Conservation (phyloP, 768 basidiomycete species). For the Collybiopsis luxurians region DNA sequence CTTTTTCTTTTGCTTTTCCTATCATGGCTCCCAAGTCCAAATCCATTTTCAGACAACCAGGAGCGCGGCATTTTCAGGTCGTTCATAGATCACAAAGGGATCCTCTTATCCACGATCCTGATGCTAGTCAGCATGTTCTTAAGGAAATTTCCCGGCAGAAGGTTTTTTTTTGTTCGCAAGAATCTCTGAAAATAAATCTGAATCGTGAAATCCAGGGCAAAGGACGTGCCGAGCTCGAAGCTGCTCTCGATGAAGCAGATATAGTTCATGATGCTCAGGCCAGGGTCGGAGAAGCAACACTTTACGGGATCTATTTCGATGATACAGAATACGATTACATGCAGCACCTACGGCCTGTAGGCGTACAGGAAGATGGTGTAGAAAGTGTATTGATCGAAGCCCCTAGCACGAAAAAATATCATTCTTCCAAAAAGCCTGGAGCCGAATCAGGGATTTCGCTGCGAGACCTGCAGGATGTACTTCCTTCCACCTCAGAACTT, state of each 20-base stretch:
- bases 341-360: conserved; percentile 87
- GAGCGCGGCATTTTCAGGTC: conserved; percentile 92
- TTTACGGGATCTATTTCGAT: conserved; percentile 92
- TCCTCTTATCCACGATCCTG: conserved; percentile 91
- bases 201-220: conserved; percentile 52
- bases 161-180: too few species aligned
- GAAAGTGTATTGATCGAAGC: conserved; percentile 82
- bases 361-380: conserved; percentile 73
- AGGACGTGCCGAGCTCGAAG: conserved; percentile 79
- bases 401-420: conserved; percentile 28
- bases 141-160: conserved; percentile 69
- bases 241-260: conserved; percentile 45
- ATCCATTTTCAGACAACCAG: conserved; percentile 88
- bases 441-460: conserved; percentile 46
- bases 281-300: conserved; percentile 82
- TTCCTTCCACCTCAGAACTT: conserved; percentile 74
- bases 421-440: conserved; percentile 29
- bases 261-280: conserved; percentile 42
- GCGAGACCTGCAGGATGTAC: conserved; percentile 56
- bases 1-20: not conserved
- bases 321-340: conserved; percentile 98
- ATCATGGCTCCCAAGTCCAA: conserved; percentile 85
- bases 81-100: conserved; percentile 96
- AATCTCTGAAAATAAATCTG: too few species aligned
- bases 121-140: conserved; percentile 86